Evolutionary conservation across 2,329 filamentous ascomycete genomes (phyloP).

Genomic region (Fonsecaea multimorphosa): DNA sequence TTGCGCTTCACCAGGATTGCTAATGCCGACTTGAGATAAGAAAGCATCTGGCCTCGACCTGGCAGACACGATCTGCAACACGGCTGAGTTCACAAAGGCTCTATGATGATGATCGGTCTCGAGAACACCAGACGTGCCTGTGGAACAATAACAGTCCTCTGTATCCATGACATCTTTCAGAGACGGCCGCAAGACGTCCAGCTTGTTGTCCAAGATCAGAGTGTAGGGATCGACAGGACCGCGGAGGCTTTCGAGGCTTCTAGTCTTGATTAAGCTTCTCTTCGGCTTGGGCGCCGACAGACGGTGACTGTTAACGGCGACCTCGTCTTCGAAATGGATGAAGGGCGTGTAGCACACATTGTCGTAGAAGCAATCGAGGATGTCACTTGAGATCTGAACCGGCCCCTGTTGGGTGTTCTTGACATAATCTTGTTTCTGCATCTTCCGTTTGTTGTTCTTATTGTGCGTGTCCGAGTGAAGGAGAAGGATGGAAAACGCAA

Average conservation of each 20-base stretch:
- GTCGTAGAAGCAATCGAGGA: slow-evolving; percentile 95
- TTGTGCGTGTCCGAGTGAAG: slow-evolving; percentile 99
- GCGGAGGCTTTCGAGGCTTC: slow-evolving; percentile 69
- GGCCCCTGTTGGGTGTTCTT: slow-evolving; percentile 93
- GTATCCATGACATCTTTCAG: slow-evolving; percentile 91
- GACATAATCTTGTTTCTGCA: slow-evolving; percentile 94
- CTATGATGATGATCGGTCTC: slow-evolving; percentile 83
- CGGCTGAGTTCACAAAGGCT: slow-evolving; percentile 87
- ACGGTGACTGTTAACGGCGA: slow-evolving; percentile 77
- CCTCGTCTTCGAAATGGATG: slow-evolving; percentile 93
- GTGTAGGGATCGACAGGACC: slow-evolving; percentile 96
- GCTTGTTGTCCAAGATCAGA: slow-evolving; percentile 85
- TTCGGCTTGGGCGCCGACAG: slow-evolving; percentile 73
- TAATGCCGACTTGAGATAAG: slow-evolving; percentile 82
- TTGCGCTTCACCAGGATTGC: slow-evolving; percentile 83
- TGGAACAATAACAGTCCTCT: slow-evolving; percentile 89
- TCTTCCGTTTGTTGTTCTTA: slow-evolving; percentile 99
- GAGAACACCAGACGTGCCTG: slow-evolving; percentile 75
- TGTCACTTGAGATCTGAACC: slow-evolving; percentile 76
- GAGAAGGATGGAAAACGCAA: slow-evolving; percentile 94
- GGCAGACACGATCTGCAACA: slow-evolving; percentile 93
- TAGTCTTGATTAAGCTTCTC: slow-evolving; percentile 71
- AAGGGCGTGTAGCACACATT: slow-evolving; percentile 99
- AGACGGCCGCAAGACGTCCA: slow-evolving; percentile 81
- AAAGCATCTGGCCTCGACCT: slow-evolving; percentile 94